These are phyloP conservation scores for Spathaspora girioi DNA, from an alignment of 805 yeast genomes.

Conservation along the genomic window DNA sequence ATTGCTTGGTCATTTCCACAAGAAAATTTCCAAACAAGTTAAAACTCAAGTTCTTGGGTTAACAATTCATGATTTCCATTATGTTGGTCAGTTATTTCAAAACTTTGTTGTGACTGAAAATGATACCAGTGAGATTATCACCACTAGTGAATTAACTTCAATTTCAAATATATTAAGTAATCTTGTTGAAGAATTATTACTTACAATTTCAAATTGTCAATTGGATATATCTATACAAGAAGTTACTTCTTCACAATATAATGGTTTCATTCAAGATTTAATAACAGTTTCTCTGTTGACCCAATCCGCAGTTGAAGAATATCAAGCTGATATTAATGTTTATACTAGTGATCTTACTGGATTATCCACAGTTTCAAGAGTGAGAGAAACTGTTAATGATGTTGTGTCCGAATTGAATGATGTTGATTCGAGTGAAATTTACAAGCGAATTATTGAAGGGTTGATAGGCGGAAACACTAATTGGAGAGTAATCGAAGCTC, in stretches of 20 bases:
- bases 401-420: conserved; percentile 48
- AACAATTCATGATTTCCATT: conserved; percentile 22
- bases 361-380: conserved; percentile 46
- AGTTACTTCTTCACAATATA: conserved; percentile 7
- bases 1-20: conserved; percentile 26
- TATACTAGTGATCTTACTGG: conserved; percentile 77
- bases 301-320: conserved; percentile 40
- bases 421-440: conserved; percentile 30
- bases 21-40: conserved; percentile 15
- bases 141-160: neutral
- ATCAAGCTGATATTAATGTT: conserved; percentile 58
- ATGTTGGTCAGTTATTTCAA: conserved; percentile 11
- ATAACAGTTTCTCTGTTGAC: conserved; percentile 41
- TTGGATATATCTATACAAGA: conserved; percentile 17
- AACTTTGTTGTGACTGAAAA: conserved; percentile 10
- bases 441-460: conserved; percentile 4
- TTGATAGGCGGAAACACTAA: conserved; percentile 2
- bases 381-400: conserved; percentile 62
- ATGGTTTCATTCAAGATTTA: conserved; percentile 24
- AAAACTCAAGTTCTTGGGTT: conserved; percentile 12
- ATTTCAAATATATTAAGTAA: conserved; percentile 11
- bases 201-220: conserved; percentile 28
- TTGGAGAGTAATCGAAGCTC: conserved; percentile 39
- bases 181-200: conserved; percentile 29
- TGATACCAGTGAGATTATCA: neutral